Evolutionary conservation across 2,329 filamentous ascomycete species (phyloP).

Genomic region (Alternaria sp.): DNA sequence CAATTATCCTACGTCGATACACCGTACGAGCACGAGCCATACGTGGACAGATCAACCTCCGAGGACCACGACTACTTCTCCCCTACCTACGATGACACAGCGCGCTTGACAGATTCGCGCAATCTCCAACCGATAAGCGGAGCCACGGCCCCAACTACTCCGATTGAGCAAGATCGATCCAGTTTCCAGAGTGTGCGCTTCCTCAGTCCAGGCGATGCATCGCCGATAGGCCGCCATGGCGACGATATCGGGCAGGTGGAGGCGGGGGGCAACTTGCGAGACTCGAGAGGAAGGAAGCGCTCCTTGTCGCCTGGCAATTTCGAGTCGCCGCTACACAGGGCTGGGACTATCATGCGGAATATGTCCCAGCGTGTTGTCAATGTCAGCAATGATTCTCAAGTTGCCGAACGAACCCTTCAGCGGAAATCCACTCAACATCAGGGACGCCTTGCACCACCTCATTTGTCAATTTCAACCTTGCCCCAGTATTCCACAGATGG

Average conservation of each 20-base stretch:
- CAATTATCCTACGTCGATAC: constrained; percentile 58
- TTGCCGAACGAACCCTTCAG: constrained; percentile 76
- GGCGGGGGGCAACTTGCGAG: constrained; percentile 46
- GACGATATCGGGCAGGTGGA: constrained; percentile 70
- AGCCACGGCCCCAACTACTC: constrained; percentile 53
- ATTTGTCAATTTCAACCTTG: constrained; percentile 60
- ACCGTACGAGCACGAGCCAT: constrained; percentile 37
- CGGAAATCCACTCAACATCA: constrained; percentile 67
- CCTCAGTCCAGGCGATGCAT: constrained; percentile 53
- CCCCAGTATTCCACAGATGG: constrained; percentile 60
- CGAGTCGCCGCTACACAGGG: constrained; percentile 59
- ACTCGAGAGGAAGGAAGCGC: constrained; percentile 57
- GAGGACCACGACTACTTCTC: constrained; percentile 65
- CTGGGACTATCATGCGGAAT: constrained; percentile 64
- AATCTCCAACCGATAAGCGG: constrained; percentile 67
- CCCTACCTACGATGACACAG: constrained; percentile 64
- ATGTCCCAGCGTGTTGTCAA: constrained; percentile 99
- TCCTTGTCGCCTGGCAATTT: constrained; percentile 57
- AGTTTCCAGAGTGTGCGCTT: constrained; percentile 66
- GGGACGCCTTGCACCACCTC: constrained; percentile 61
- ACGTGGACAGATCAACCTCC: constrained; percentile 57
- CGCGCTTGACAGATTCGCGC: constrained; percentile 66
- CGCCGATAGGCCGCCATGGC: constrained; percentile 62
- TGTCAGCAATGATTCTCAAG: constrained; percentile 89
- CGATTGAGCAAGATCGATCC: constrained; percentile 54